Evolutionary conservation across 345 rosid genomes (phyloP).

Genomic region (Schrenkiella parvula): DNA sequence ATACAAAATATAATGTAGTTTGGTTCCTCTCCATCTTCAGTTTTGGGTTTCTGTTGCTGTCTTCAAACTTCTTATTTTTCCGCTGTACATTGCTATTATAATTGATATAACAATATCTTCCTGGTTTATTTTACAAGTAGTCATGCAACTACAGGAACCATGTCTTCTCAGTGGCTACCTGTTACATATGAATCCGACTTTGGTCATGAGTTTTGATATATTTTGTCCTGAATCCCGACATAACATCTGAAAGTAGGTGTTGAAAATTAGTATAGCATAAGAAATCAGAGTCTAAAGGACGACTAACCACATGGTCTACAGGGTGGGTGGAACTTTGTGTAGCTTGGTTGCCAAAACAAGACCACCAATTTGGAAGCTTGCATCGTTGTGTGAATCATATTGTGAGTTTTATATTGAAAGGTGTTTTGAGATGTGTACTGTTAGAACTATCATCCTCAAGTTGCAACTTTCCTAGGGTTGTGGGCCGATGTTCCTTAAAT

Average conservation of each 20-base stretch:
- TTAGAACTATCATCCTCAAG: slow-evolving; percentile 68
- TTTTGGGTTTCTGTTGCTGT: neutral
- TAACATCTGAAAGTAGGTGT: neutral
- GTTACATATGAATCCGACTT: neutral
- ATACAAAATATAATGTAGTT: slow-evolving; percentile 4
- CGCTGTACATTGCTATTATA: neutral
- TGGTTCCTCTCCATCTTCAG: slow-evolving; percentile 14
- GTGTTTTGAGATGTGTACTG: slow-evolving; percentile 37
- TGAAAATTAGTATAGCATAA: neutral
- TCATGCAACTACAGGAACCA: neutral
- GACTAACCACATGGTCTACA: slow-evolving; percentile 18
- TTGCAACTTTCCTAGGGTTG: slow-evolving; percentile 52
- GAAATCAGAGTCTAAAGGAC: neutral
- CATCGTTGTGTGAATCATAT: slow-evolving; percentile 18
- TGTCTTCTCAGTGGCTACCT: slow-evolving; percentile 1
- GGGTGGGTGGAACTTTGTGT: slow-evolving; percentile 9
- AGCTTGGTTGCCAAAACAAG: slow-evolving; percentile 19
- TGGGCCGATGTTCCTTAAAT: slow-evolving; percentile 84
- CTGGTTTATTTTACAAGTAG: neutral
- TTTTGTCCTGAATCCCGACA: neutral
- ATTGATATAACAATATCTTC: neutral
- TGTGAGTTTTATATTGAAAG: slow-evolving; percentile 6
- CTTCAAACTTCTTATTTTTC: neutral
- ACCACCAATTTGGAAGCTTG: slow-evolving; percentile 11
- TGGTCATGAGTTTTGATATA: neutral